phyloP scores from a whole-genome alignment of 2,329 filamentous ascomycete genomes.

The Knufia petricola region DNA sequence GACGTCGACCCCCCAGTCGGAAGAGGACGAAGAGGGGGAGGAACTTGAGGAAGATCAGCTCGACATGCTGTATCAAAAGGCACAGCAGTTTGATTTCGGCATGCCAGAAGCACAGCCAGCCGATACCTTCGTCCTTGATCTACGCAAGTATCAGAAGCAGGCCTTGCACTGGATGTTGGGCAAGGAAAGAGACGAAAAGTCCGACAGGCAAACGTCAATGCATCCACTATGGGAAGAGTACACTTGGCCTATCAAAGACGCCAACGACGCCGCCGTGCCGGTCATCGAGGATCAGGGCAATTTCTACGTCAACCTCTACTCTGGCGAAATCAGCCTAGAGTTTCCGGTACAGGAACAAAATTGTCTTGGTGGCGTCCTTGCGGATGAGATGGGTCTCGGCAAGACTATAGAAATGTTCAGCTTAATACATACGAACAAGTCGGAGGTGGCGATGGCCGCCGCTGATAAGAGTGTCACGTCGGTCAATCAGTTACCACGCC shows the following conservation, averaged over 20 bases:
- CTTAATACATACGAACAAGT: slow-evolving; percentile 74
- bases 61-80: slow-evolving; percentile 87
- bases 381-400: slow-evolving; percentile 93
- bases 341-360: slow-evolving; percentile 93
- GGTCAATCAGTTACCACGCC: slow-evolving; percentile 53
- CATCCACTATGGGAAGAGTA: slow-evolving; percentile 98
- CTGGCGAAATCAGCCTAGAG: slow-evolving; percentile 80
- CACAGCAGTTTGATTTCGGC: slow-evolving; percentile 90
- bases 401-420: slow-evolving; percentile 99
- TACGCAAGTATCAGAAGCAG: slow-evolving; percentile 92
- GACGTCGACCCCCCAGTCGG: slow-evolving; percentile 48
- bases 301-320: slow-evolving; percentile 97
- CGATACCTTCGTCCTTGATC: slow-evolving; percentile 67
- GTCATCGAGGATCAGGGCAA: slow-evolving; percentile 54
- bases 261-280: slow-evolving; percentile 68
- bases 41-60: slow-evolving; percentile 94
- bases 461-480: slow-evolving; percentile 31
- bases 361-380: slow-evolving; percentile 83
- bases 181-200: slow-evolving; percentile 74
- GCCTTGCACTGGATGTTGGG: slow-evolving; percentile 92
- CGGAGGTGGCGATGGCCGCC: slow-evolving; percentile 37
- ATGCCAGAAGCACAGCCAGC: slow-evolving; percentile 80
- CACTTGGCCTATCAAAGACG: slow-evolving; percentile 75
- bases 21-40: slow-evolving; percentile 70
- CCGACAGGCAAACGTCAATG: slow-evolving; percentile 69